These are phyloP conservation scores for Polytrichum formosum DNA, from an alignment of 225 moss, liverwort and hornwort genomes.

Conservation along the genomic window DNA sequence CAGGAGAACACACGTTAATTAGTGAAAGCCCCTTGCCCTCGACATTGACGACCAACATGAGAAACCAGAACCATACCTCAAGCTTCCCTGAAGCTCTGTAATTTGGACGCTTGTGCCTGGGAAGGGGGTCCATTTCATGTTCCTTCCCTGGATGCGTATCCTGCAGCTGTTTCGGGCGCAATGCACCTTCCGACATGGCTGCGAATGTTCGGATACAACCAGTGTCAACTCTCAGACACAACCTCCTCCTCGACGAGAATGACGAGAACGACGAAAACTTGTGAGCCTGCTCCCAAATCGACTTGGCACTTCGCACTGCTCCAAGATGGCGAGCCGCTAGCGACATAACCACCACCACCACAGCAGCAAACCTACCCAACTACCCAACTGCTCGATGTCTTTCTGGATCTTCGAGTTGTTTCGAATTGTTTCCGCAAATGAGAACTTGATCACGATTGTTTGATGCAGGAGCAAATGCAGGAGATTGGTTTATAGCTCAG, in stretches of 20 bases:
- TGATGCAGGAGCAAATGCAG: too few relatives aligned
- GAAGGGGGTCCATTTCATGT: conserved; percentile 53
- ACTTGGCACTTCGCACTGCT: not conserved
- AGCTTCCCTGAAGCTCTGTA: conserved; percentile 65
- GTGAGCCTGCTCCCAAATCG: not conserved
- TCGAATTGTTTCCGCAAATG: too few relatives aligned
- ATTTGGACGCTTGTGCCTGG: conserved; percentile 14
- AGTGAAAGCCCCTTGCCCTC: too few relatives aligned
- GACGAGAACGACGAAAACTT: conserved; percentile 2
- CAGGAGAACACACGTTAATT: too few relatives aligned
- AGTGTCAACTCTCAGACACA: conserved; percentile 11
- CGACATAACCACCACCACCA: not conserved
- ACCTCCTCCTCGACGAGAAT: conserved; percentile 4
- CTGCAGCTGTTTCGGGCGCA: conserved; percentile 51
- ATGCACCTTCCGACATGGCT: conserved; percentile 29
- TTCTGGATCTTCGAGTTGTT: too few relatives aligned
- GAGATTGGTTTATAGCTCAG: too few relatives aligned
- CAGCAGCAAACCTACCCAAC: too few relatives aligned
- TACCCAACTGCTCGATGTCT: too few relatives aligned
- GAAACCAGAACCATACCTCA: conserved; percentile 31
- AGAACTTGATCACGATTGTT: too few relatives aligned
- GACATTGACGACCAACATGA: too few relatives aligned
- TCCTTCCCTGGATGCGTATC: conserved; percentile 72
- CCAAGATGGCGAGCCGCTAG: not conserved
- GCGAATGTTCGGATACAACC: conserved; percentile 4